Base-by-base conservation (phyloP, 2,329 filamentous ascomycete species). In the Trichoderma sp. region DNA sequence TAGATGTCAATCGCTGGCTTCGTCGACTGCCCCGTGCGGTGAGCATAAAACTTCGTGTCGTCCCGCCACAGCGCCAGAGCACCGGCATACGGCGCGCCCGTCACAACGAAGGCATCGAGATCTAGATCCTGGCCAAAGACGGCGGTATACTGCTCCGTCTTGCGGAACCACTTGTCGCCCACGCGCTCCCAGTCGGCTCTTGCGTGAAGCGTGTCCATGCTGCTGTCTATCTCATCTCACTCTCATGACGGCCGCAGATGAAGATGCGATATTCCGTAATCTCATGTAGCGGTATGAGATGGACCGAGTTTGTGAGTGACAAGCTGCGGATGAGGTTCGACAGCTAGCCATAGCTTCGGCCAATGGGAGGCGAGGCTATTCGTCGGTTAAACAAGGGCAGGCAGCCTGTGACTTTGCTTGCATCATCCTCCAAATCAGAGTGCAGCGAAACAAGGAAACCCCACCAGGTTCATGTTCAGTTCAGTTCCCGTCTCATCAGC, bases 101-200 rank as follows among this genome's bases (percentile, higher is more conserved):
- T 90, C 75, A 97, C 90, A 75, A 94, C 86, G 82, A 96, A 97
- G 82, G 95, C 96, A 83, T 97, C 94, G 73, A 99, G 87, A 81
- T 99, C 94, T 70, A 97, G 84, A 77, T 97, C 93, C 76, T 92
- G 88, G 80, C 97, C 93, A 79, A 98, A 99, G 71, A 98, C 87
- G 72, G 90, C 91, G 70, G 93, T 94, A 84, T 98, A 99, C 70
- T 97, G 88, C 80, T 94, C 92, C 67, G 92, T 90, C 83, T 97
- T 97, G 78, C 94, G 92, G 83, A 98, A 99, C 84, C 96, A 98
- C 75, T 89, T 90, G 80, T 96, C 92, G 77, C 93, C 95, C 72
- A 98, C 89, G 80, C 88, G 91, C 84, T 97, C 93, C 95, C 95
- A 99, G 79, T 94, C 92, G 74, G 92, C 91, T 74, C 92, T 92